Conservation (phyloP, 345 rosid species). For the Turnera subulata region DNA sequence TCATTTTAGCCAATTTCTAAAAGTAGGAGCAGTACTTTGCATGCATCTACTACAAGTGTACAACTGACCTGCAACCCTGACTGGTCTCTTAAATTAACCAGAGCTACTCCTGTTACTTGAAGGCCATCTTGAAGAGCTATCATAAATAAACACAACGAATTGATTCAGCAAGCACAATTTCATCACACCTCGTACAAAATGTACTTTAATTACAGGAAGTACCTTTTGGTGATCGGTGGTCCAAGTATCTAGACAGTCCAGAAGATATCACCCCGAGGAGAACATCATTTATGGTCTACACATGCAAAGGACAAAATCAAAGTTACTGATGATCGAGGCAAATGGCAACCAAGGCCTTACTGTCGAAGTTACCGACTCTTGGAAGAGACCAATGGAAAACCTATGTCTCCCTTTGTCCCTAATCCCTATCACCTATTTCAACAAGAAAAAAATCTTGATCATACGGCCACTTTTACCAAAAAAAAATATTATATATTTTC, state of each 20-base stretch:
- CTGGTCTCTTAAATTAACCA: slow-evolving; percentile 54
- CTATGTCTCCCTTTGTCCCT: too few species aligned
- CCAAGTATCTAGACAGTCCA: slow-evolving; percentile 50
- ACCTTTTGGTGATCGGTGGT: slow-evolving; percentile 43
- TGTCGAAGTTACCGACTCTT: too few species aligned
- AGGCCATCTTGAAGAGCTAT: slow-evolving; percentile 39
- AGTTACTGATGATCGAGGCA: background rate
- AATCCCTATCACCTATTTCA: too few species aligned
- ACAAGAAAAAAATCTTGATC: too few species aligned
- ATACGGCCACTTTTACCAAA: too few species aligned
- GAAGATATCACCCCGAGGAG: slow-evolving; percentile 45
- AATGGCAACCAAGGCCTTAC: too few species aligned
- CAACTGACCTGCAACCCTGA: slow-evolving; percentile 37
- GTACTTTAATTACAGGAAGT: slow-evolving; percentile 7
- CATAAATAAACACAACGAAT: background rate
- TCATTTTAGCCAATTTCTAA: too few species aligned
- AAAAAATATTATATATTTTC: too few species aligned
- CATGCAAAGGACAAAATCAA: background rate
- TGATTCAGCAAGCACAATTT: background rate
- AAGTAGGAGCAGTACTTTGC: too few species aligned
- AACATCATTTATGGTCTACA: slow-evolving; percentile 69
- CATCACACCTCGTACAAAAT: background rate
- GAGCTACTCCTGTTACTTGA: slow-evolving; percentile 46
- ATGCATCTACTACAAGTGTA: too few species aligned
- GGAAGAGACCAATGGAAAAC: too few species aligned